A percentile compares a stretch with the other conserved stretches of the same genome.
Evolutionary conservation across 2,329 filamentous ascomycete genomes (phyloP).

Genomic region (Ophiobolus disseminans): DNA sequence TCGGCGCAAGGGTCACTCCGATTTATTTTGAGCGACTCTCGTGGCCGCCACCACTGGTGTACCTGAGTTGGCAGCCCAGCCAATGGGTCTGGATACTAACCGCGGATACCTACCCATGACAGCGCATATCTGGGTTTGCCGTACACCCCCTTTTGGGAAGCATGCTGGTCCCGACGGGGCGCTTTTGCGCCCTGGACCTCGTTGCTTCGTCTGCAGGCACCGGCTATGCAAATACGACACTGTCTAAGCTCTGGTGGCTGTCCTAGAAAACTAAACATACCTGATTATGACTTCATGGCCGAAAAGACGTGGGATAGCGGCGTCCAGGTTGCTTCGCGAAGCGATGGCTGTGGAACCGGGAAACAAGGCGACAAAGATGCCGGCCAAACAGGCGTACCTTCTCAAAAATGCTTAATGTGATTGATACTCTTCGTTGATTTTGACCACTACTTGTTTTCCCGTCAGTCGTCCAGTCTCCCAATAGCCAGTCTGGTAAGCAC

Average conservation of each 20-base stretch:
- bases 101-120: conserved; percentile 2
- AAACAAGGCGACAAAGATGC: conserved; percentile 8
- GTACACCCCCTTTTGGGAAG: conserved; percentile 4
- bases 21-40: conserved; percentile 4
- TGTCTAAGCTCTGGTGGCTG: conserved; percentile 16
- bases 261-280: conserved; percentile 8
- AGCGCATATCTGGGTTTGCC: not conserved
- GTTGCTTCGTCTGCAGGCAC: conserved; percentile 26
- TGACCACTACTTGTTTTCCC: not conserved
- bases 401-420: conserved; percentile 9
- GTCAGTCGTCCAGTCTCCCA: not conserved
- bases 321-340: not conserved
- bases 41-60: conserved; percentile 1
- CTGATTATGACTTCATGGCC: conserved; percentile 18
- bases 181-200: conserved; percentile 14
- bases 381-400: conserved; percentile 9
- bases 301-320: conserved; percentile 3
- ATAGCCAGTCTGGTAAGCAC: not conserved
- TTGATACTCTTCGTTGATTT: not conserved
- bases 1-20: conserved; percentile 4
- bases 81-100: not conserved
- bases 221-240: conserved; percentile 16
- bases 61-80: not conserved
- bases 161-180: conserved; percentile 9
- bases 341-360: conserved; percentile 4